Evolutionary conservation across 2,329 filamentous ascomycete genomes (phyloP).

Genomic region (Colletotrichum plurivorum): DNA sequence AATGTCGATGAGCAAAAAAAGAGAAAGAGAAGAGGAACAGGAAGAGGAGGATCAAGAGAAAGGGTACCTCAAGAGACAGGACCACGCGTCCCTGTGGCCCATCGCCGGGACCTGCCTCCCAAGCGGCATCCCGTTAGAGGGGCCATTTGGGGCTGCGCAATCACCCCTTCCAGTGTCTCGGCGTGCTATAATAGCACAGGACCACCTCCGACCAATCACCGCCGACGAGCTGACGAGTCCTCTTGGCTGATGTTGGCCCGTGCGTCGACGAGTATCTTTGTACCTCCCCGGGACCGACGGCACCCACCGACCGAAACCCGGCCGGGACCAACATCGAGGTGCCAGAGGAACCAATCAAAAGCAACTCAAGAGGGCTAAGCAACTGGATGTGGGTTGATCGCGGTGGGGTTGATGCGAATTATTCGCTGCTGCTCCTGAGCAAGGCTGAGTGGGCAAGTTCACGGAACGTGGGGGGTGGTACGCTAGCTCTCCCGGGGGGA

Average conservation of each 20-base stretch:
- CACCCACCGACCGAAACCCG: not conserved
- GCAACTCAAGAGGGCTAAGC: not conserved
- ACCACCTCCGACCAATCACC: constrained; percentile 46
- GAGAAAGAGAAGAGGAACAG: not conserved
- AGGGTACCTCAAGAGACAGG: not conserved
- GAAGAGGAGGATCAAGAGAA: not conserved
- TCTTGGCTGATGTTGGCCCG: constrained; percentile 33
- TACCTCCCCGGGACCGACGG: too few species aligned
- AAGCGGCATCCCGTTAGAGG: not conserved
- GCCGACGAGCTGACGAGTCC: constrained; percentile 52
- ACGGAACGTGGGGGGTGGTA: constrained; percentile 16
- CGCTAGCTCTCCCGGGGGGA: not conserved
- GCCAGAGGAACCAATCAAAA: not conserved
- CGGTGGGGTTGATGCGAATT: constrained; percentile 18
- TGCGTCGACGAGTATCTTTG: not conserved
- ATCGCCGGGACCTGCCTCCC: not conserved
- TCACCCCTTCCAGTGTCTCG: constrained; percentile 6
- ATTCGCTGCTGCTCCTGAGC: not conserved
- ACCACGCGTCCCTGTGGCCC: constrained; percentile 22
- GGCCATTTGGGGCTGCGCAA: constrained; percentile 28
- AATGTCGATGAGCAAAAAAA: not conserved
- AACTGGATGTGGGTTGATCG: not conserved
- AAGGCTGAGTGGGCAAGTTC: too few species aligned
- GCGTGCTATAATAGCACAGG: not conserved
- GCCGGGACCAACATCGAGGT: not conserved